phyloP scores from a whole-genome alignment of 75 land plant genomes.

The Chamaecyparis obtusa region DNA sequence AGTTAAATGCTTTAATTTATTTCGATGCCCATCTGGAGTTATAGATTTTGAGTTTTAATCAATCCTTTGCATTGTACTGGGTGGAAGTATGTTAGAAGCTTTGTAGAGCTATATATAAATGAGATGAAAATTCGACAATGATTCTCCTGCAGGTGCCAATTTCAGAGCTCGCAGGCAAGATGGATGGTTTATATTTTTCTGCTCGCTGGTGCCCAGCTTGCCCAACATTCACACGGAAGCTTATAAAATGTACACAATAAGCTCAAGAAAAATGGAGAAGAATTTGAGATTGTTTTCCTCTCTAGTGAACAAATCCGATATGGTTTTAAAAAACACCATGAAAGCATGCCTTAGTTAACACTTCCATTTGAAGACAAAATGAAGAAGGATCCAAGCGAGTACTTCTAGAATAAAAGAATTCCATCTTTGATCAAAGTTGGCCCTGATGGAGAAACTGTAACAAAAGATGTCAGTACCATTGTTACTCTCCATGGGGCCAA shows the following conservation, averaged over 20 bases:
- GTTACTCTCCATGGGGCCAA: conserved; percentile 37
- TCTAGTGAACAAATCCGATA: conserved; percentile 54
- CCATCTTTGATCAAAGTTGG: conserved; percentile 46
- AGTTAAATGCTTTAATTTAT: too few species aligned
- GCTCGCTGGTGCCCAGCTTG: conserved; percentile 81
- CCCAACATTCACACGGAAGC: conserved; percentile 52
- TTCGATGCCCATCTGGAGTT: too few species aligned
- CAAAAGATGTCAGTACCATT: conserved; percentile 34
- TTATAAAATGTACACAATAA: conserved; percentile 47
- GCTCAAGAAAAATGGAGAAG: conserved; percentile 42
- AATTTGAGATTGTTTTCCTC: conserved; percentile 58
- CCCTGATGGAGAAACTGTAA: conserved; percentile 54
- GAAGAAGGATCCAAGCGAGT: conserved; percentile 18
- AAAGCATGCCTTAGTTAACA: conserved; percentile 68
- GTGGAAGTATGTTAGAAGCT: not conserved
- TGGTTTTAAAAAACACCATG: conserved; percentile 44
- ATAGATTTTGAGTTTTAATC: not conserved
- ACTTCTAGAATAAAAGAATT: conserved; percentile 51
- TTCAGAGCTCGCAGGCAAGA: conserved; percentile 58
- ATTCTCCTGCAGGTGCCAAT: conserved; percentile 34
- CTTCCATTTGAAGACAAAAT: conserved; percentile 65
- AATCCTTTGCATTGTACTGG: too few species aligned
- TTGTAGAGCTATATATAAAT: not conserved
- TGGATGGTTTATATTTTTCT: conserved; percentile 60
- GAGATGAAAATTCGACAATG: not conserved